Evolutionary conservation across 2,329 filamentous ascomycete species (phyloP).

Genomic region (Neofusicoccum laricinum): DNA sequence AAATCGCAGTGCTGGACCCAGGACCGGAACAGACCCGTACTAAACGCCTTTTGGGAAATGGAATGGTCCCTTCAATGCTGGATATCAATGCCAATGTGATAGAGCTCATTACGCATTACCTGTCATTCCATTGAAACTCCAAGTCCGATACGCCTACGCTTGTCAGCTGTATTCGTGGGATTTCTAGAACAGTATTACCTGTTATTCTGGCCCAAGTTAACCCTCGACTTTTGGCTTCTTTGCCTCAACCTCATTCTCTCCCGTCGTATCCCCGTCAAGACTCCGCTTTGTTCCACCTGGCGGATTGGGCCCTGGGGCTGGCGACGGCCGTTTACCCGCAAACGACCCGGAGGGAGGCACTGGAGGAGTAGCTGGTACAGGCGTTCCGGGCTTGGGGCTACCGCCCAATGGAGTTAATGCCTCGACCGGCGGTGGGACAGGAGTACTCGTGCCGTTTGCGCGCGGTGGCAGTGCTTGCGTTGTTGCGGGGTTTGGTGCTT

Average conservation of each 20-base stretch:
- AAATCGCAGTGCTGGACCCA: not conserved
- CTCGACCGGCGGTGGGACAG: conserved; percentile 13
- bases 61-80: not conserved
- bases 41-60: not conserved
- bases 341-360: not conserved
- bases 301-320: not conserved
- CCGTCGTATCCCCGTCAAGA: not conserved
- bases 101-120: conserved; percentile 10
- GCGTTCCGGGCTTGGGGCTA: conserved; percentile 6
- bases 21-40: not conserved
- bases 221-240: conserved; percentile 12
- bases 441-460: conserved; percentile 9
- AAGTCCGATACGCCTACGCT: not conserved
- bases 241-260: not conserved
- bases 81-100: conserved; percentile 5
- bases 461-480: not conserved
- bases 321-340: conserved; percentile 3
- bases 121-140: not conserved
- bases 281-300: not conserved
- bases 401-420: conserved; percentile 11
- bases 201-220: not conserved
- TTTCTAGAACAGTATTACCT: not conserved
- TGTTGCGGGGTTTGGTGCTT: not conserved
- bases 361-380: not conserved
- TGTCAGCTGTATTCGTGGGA: not conserved